Percentiles rank a stretch among this genome's conserved stretches.
These are phyloP conservation scores for Saccharomycopsis fibuligera DNA, from an alignment of 805 yeast genomes.

Conservation along the genomic window DNA sequence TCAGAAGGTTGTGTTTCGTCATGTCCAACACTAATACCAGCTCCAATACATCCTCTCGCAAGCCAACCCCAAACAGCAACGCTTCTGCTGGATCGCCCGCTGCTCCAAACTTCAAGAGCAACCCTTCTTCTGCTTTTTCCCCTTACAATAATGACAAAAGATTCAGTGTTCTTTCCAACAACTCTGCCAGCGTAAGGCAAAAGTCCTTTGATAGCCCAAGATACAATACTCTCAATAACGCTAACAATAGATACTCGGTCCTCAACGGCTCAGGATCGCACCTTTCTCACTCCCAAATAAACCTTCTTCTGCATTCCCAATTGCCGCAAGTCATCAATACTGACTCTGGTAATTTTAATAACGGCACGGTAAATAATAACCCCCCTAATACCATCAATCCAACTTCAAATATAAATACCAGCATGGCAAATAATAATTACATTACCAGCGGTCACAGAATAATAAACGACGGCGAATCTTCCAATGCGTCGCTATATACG, in stretches of 20 bases:
- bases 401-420: neutral
- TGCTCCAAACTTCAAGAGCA: neutral
- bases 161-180: conserved; percentile 11
- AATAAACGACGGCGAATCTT: neutral
- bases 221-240: too few relatives aligned
- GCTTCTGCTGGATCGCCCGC: too few relatives aligned
- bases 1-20: too few relatives aligned
- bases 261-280: too few relatives aligned
- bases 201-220: conserved; percentile 15
- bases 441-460: neutral
- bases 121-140: neutral
- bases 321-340: neutral
- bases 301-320: neutral
- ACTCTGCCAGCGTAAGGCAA: conserved; percentile 19
- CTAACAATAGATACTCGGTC: neutral
- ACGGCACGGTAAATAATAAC: neutral
- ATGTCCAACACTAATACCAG: too few relatives aligned
- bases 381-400: neutral
- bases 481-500: conserved; percentile 7
- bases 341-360: neutral
- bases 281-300: neutral
- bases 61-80: too few relatives aligned
- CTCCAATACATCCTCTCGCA: too few relatives aligned
- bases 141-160: conserved; percentile 6
- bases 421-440: neutral